Conservation (phyloP, 176 grass and related monocot species). For the Rhynchospora pubera region DNA sequence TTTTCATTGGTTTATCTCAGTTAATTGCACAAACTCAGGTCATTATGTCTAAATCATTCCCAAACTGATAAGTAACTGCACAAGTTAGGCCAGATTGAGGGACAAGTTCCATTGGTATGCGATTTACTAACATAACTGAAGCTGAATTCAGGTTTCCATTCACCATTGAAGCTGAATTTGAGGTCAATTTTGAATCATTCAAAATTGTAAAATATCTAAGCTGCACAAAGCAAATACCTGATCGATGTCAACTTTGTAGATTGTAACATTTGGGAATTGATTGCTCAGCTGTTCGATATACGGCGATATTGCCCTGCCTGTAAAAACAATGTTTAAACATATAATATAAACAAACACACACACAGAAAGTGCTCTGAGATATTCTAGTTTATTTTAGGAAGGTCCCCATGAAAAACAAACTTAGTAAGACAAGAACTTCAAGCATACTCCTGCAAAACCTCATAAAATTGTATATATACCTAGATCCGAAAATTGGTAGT, state of each 20-base stretch:
- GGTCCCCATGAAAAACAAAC: not conserved
- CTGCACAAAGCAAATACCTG: slow-evolving; percentile 25
- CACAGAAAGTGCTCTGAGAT: not conserved
- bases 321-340: slow-evolving; percentile 1
- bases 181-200: not conserved
- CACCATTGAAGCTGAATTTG: not conserved
- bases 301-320: slow-evolving; percentile 38
- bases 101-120: not conserved
- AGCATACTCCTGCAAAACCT: not conserved
- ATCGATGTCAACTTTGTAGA: slow-evolving; percentile 48
- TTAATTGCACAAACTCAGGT: not conserved
- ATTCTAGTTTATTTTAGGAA: not conserved
- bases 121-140: too few species aligned
- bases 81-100: not conserved
- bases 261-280: slow-evolving; percentile 34
- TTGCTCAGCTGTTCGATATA: slow-evolving; percentile 35
- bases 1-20: not conserved
- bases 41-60: not conserved
- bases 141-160: too few species aligned
- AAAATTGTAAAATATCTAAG: not conserved
- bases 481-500: not conserved
- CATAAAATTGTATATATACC: not conserved
- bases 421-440: not conserved
- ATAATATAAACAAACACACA: not conserved
- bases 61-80: not conserved